Base-by-base conservation (phyloP, 441 rosid species). In the Metrosideros polymorpha region DNA sequence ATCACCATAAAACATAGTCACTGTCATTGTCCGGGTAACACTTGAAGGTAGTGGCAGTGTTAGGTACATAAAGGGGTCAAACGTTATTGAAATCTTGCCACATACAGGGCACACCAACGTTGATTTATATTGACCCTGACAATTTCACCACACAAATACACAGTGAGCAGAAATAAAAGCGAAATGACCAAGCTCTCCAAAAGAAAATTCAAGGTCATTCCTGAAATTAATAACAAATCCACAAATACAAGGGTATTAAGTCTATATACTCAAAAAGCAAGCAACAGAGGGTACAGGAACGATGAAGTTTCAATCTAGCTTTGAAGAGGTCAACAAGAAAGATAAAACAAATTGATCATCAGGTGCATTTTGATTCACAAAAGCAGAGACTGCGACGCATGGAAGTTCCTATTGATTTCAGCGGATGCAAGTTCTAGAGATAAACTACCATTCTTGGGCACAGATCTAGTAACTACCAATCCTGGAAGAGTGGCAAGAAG, bases 81-180 rank as follows among this genome's bases (percentile, higher is more conserved):
- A 94, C 35, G 96, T 94, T 85, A 94, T 89, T n/a, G 96, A 94
- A 85, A 93, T 91, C 90, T 94, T 94, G 88, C 90, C 86, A 88
- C 96, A 94, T 83, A 85, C 89, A 83, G 95, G 95, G 85, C 96
- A 94, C 77, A 92, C 94, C 84, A 94, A 86, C 24, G 95, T 94
- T 51, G 96, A 94, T 91, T 94, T 94, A 85, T 94, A 93, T 90
- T 93, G 96, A 85, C 96, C 96, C 95, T 94, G 94, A 89, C 86
- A 84, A 86, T 51, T 52, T 51, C 84, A 52, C 84, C 61, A 83
- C 45, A 61, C 25, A 84, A 43, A 13, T 49, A 47, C 51, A 55
- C 29, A 59, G 43, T 43, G 53, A 66, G 76, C 47, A 45, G n/a
- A 43, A 66, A 39, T 50, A 30, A 84, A 57, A 66, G 55, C 22